Base-by-base conservation (phyloP, 192 early-diverging fungal species). In the Lunasporangiospora selenospora region DNA sequence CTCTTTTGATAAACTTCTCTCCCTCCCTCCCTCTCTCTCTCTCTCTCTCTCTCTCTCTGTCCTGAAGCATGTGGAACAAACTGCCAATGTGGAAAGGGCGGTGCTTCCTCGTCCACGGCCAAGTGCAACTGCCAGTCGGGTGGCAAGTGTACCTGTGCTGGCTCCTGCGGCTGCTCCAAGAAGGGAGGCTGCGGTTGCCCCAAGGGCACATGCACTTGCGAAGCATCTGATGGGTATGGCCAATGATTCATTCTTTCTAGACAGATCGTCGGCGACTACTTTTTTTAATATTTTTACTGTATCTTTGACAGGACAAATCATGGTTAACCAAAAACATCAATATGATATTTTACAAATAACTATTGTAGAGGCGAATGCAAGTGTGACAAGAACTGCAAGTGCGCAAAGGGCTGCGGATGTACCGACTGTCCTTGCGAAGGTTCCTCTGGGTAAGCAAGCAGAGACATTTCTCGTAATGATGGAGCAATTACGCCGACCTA, bases 51-150 rank as follows among this genome's bases (percentile, higher is more conserved):
- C 6, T 19, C 16, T n/a, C n/a, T 41, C 23, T 6, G 18, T 30
- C 19, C 31, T 10, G 3, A 47, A 73, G 69, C 49, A 39, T 73
- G 69, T 39, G 67, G 67, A 7, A 44, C 67, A 16, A 59, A 59
- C 46, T 71, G 67, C 67, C 67, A 71, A 59, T 71, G 69, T 38
- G 61, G 60, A 9, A 63, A 73, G 69, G 36, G 50, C 19, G 69
- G 37, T 26, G 53, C 44, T 29, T 24, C 48, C 8, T 44, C 59
- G 36, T 16, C 56, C 26, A 36, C 13, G 29, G 53, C 39, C 54
- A 47, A 47, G 24, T 71, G 67, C 59, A 62, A 57, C 41, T 62
- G 47, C 53, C 55, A 62, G 59, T 34, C 58, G 6, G 67, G 67
- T 27, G 58, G 53, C 24, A 33, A 50, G 32, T 71, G 67, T 38